Evolutionary conservation across 1,284 basidiomycete genomes (phyloP).

Genomic region (Wolfiporia cocos): DNA sequence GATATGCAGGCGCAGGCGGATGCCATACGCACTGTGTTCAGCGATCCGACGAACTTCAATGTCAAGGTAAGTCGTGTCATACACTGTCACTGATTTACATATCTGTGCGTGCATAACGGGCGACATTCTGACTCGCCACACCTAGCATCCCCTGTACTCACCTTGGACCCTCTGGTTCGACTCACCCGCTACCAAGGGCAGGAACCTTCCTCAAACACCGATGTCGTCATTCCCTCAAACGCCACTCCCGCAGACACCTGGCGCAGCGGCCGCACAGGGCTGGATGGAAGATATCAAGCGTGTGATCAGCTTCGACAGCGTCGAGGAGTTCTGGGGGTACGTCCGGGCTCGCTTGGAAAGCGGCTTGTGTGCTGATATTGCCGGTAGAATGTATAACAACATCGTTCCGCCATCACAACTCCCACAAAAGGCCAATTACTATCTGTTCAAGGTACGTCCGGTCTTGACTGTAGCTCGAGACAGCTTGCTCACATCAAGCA

Average conservation of each 20-base stretch:
- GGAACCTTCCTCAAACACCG: constrained; percentile 83
- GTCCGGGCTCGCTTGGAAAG: constrained; percentile 21
- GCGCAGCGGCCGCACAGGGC: constrained; percentile 65
- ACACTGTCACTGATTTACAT: too few relatives aligned
- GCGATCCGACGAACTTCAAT: constrained; percentile 84
- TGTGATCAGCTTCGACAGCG: constrained; percentile 89
- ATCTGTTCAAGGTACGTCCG: constrained; percentile 83
- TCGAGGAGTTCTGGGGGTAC: constrained; percentile 97
- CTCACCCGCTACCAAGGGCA: constrained; percentile 83
- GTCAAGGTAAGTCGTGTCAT: constrained; percentile 76
- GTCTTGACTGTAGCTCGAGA: too few relatives aligned
- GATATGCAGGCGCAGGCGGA: constrained; percentile 81
- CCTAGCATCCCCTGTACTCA: constrained; percentile 84
- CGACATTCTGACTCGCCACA: too few relatives aligned
- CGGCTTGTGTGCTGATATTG: constrained; percentile 8
- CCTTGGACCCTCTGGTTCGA: constrained; percentile 98
- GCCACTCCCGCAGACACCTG: constrained; percentile 60
- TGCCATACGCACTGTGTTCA: constrained; percentile 84
- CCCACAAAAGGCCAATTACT: constrained; percentile 96
- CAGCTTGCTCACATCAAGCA: too few relatives aligned
- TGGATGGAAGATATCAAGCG: constrained; percentile 99
- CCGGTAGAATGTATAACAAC: constrained; percentile 86
- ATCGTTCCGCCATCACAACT: constrained; percentile 94
- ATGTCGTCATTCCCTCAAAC: constrained; percentile 74
- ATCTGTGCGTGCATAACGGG: too few relatives aligned